Evolutionary conservation across 495 filamentous ascomycete species (phyloP), one percentile per base, ranked within the genome.

Genomic region (Aspergillus biplanus): DNA sequence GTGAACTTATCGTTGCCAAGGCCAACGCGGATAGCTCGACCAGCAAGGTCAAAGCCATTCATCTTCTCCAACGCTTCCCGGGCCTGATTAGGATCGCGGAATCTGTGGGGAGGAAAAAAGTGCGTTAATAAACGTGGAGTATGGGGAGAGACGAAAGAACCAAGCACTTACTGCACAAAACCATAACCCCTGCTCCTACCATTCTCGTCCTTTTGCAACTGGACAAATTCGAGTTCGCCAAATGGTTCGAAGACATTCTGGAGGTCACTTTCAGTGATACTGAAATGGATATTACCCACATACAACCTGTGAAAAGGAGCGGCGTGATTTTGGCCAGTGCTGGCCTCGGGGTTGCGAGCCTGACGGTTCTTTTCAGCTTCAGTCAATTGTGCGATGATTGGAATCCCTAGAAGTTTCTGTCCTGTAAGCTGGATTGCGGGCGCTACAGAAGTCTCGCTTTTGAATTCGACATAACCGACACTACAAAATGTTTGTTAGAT

Each of bases 1-100:
- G 95, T 98, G 78, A 98, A 99, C 90, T 98, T 98, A 91, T 99
- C 96, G 82, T 97, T 99, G 79, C 96, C 96, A 83, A 99, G 92
- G 76, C 96, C 96, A 79, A 99, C 96, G 71, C 96, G 92, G 72
- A 99, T 98, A 58, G 92, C 92, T 70, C 96, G 93, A 79, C 93
- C 93, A 72, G 94, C 96, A 72, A 99, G 90, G 76, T 98, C 96
- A 81, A 97, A 99, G 54, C 93, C 93, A 80, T 99, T 99, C 95
- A 99, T 97, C 79, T 97, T 95, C 78, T 97, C 92, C 58, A 99
- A 82, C 53, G 96, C 96, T 72, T 96, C 92, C 62, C 92, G 89
- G 68, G 96, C 96, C 73, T 96, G 89, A 62, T 87, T 87, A 50
- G 96, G 92, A 75, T 98, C 91, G 71, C 89, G 87, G 81, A 97